Evolutionary conservation across 129 eudicot genomes (phyloP), one percentile per base, ranked within the genome.

Genomic region (Flaveria trinervia): DNA sequence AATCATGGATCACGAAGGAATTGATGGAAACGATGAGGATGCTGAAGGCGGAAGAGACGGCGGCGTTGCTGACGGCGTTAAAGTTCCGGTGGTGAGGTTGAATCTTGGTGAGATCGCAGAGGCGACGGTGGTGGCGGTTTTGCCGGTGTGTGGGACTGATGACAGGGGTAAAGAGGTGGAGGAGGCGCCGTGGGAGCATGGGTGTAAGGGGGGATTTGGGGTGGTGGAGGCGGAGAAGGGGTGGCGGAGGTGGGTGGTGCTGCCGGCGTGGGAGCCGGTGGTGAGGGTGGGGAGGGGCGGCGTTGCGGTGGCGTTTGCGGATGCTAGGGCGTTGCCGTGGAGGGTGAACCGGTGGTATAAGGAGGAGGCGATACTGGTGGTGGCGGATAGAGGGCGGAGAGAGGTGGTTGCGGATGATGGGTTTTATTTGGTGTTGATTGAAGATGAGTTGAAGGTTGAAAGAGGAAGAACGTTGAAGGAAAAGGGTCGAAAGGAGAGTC

Each of bases 161-260:
- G 88, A 82, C 77, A 56, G 81, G 72, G 92, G 86, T 18, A 51
- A 49, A 15, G 91, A 75, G 80, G 85, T 92, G 77, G 76, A 70
- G 78, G 91, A 43, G 10, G 98, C 98, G 1, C 98, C 98, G 2
- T 92, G 91, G 91, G 94, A 92, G 61, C 74, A 85, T 17, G 79
- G 66, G 11, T 67, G 79, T 26, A 66, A 57, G 45, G 98, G 98
- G 56, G 85, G 82, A 5, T 92, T 92, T 59, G 98, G 98, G 1
- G 69, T 92, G 7, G 87, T 92, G 82, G 88, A 70, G 73, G 80
- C 92, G 0, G 96, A 92, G 82, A 92, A 90, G 39, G 84, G 52
- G 12, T 92, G 98, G 98, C 76, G 67, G 11, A 82, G 86, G 65
- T 92, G 98, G 98, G 93, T 92, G 54, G 98, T 86, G 66, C 56